Conservation (phyloP, 306 rosid species). For the Arachis hypogaea region DNA sequence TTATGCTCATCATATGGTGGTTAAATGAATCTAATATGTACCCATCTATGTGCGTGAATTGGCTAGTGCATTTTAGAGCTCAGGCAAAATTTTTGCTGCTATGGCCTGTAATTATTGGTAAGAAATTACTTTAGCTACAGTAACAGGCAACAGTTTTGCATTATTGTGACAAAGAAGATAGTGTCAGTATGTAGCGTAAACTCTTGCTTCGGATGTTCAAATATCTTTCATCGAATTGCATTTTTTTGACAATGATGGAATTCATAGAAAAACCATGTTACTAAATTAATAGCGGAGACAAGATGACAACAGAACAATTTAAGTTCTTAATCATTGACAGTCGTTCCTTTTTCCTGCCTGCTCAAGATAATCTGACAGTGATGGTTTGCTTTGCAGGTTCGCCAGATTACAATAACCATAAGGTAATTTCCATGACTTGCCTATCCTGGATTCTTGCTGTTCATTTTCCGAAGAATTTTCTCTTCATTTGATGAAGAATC, state of each 20-base stretch:
- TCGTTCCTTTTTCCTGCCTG: conserved; percentile 14
- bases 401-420: conserved; percentile 85
- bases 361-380: conserved; percentile 33
- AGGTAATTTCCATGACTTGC: conserved; percentile 57
- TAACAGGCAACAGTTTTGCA: neutral
- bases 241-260: conserved; percentile 12
- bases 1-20: conserved; percentile 12
- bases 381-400: conserved; percentile 63
- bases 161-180: conserved; percentile 6
- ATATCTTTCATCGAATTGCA: conserved; percentile 13
- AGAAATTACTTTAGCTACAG: neutral
- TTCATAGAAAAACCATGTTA: conserved; percentile 9
- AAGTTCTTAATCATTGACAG: conserved; percentile 31
- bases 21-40: neutral
- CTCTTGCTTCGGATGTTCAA: neutral
- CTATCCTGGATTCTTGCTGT: neutral
- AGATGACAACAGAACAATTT: conserved; percentile 14
- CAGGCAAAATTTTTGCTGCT: conserved; percentile 9
- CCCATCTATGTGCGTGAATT: neutral
- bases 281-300: conserved; percentile 10
- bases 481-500: conserved; percentile 29
- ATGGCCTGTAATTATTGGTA: conserved; percentile 8
- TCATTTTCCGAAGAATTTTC: conserved; percentile 25
- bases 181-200: neutral
- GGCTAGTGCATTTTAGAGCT: neutral